Percentiles rank a stretch among this genome's conserved stretches.
phyloP scores from a whole-genome alignment of 2,329 filamentous ascomycete species.

The Xylaria sp. region DNA sequence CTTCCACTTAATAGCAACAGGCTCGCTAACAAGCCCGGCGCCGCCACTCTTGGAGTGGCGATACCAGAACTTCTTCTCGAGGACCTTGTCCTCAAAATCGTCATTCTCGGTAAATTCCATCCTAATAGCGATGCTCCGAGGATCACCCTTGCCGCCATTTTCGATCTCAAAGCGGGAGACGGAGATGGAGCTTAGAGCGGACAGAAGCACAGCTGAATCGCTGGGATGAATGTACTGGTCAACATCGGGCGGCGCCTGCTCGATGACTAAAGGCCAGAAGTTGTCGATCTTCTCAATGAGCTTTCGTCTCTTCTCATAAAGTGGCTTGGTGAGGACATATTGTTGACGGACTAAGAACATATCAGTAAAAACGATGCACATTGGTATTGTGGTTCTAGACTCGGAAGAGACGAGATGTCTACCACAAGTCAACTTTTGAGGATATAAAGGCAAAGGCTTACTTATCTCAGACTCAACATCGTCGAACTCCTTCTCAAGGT shows the following conservation, averaged over 20 bases:
- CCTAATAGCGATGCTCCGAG: conserved; percentile 79
- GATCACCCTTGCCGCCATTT: conserved; percentile 72
- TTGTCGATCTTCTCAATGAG: conserved; percentile 78
- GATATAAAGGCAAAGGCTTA: conserved; percentile 59
- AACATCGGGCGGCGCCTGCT: conserved; percentile 85
- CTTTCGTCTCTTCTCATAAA: conserved; percentile 81
- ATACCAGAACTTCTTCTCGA: conserved; percentile 95
- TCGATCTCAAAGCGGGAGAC: conserved; percentile 86
- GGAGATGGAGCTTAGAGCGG: conserved; percentile 73
- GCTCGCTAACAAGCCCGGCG: conserved; percentile 85
- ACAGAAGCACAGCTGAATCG: conserved; percentile 79
- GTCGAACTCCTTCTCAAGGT: conserved; percentile 86
- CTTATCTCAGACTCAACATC: conserved; percentile 84
- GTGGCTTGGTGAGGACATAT: conserved; percentile 71
- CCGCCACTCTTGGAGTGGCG: conserved; percentile 75
- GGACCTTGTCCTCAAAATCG: conserved; percentile 78
- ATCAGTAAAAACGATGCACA: conserved; percentile 9
- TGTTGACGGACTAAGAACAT: conserved; percentile 74
- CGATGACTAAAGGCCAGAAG: conserved; percentile 96
- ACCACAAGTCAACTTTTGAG: background rate
- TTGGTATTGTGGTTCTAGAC: background rate
- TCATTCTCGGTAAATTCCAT: conserved; percentile 86
- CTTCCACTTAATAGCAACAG: conserved; percentile 90
- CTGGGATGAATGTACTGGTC: conserved; percentile 87
- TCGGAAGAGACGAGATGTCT: background rate